Conservation (phyloP, 2,329 filamentous ascomycete species). For the Neurospora sp. region DNA sequence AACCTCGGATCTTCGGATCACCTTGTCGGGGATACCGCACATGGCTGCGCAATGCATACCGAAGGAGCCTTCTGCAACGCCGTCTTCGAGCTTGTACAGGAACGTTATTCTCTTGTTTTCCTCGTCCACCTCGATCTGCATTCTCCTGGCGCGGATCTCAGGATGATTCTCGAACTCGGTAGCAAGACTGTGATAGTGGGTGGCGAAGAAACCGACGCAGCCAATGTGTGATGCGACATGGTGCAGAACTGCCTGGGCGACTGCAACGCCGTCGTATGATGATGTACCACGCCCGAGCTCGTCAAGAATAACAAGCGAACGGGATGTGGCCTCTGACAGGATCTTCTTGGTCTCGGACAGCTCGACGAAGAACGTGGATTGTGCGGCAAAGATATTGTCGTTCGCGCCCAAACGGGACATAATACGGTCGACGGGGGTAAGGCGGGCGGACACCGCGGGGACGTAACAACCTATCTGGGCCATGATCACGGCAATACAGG, state of each 20-base stretch:
- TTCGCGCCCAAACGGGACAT: conserved; percentile 97
- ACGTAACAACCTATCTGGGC: conserved; percentile 93
- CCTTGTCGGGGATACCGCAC: conserved; percentile 79
- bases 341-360: conserved; percentile 98
- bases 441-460: conserved; percentile 67
- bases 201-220: conserved; percentile 93
- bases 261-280: conserved; percentile 92
- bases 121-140: conserved; percentile 92
- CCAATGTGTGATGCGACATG: conserved; percentile 90
- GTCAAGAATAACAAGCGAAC: conserved; percentile 91
- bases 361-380: conserved; percentile 97
- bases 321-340: conserved; percentile 81
- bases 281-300: conserved; percentile 91
- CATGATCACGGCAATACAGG: conserved; percentile 93
- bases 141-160: conserved; percentile 75
- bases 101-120: conserved; percentile 83
- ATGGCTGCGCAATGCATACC: conserved; percentile 99
- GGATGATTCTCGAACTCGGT: conserved; percentile 85
- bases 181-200: conserved; percentile 90
- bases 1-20: conserved; percentile 79
- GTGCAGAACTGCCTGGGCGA: conserved; percentile 94
- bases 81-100: conserved; percentile 85
- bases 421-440: conserved; percentile 92
- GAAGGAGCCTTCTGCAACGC: conserved; percentile 91
- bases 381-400: conserved; percentile 97